These are phyloP conservation scores for Diplosphaera chodatii DNA, from an alignment of 139 green algal species.

Conservation along the genomic window DNA sequence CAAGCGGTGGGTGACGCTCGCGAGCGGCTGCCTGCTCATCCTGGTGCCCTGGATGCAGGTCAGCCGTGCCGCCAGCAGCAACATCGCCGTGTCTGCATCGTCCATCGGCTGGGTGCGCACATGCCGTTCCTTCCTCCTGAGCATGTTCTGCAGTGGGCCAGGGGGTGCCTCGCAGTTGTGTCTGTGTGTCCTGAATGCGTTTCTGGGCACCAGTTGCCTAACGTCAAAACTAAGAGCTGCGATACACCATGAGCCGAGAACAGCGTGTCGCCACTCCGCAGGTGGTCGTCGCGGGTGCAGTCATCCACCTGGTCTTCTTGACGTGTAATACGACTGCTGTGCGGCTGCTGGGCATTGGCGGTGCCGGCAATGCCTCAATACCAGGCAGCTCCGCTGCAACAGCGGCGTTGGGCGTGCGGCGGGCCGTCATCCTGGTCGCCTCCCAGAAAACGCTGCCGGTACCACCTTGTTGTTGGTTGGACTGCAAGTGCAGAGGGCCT, in stretches of 20 bases:
- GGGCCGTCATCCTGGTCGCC: slow-evolving; percentile 38
- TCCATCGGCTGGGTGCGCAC: neutral
- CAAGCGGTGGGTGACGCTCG: slow-evolving; percentile 36
- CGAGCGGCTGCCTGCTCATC: slow-evolving; percentile 43
- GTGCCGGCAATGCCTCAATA: no score
- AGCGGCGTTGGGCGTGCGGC: slow-evolving; percentile 19
- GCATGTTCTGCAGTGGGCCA: no score
- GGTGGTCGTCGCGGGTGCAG: slow-evolving; percentile 23
- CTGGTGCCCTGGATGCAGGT: slow-evolving; percentile 77
- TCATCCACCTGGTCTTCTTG: slow-evolving; percentile 42
- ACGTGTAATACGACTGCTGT: slow-evolving; percentile 29
- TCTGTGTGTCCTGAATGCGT: no score
- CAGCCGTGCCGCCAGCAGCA: slow-evolving; percentile 23
- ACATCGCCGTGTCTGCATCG: slow-evolving; percentile 11
- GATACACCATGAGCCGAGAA: no score
- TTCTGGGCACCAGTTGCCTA: no score
- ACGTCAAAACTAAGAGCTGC: no score
- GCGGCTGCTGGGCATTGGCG: slow-evolving; percentile 9
- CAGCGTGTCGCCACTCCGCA: no score
- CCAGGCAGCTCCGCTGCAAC: neutral
- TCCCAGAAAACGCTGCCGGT: slow-evolving; percentile 55
- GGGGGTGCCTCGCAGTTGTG: no score
- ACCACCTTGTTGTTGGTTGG: no score
- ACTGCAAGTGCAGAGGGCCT: no score
- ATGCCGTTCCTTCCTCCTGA: no score